Evolutionary conservation across 108 stramenopile genomes (phyloP), one percentile per base, ranked within the genome.

Genomic region (Aurantiochytrium sp.): DNA sequence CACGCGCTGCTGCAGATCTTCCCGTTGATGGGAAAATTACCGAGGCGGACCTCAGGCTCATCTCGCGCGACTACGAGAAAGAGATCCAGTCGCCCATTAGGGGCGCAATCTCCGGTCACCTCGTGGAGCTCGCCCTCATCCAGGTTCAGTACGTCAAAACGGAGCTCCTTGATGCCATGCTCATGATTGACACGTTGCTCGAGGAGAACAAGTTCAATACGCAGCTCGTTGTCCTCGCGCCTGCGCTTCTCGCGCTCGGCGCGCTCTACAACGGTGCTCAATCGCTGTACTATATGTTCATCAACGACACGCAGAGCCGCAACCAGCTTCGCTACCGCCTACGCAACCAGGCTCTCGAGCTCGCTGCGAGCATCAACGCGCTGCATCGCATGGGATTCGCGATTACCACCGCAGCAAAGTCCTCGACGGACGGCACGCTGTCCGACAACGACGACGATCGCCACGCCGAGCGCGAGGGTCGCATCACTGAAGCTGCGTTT

Each of bases 141-240:
- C 73, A 81, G 45, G 73, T 48, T 24, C 73, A 81, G 45, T 81
- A 81, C 45, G 45, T 81, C 36, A 81, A 81, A 48, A 48, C 45
- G 10, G 42, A 81, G 45, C 27, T 48, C 0, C 73, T 81, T 24
- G 73, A 81, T 24, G 73, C 73, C 45, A 81, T 81, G 73, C 45
- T 48, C 73, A 48, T 48, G 39, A 81, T 81, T 2, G 73, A 81
- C 45, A 81, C 39, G 0, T 24, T 81, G 12, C 45, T 81, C 1
- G 73, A 81, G 39, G 73, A 81, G 0, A 81, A 81, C 3, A 81
- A 81, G 73, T 81, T 81, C 73, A 81, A 81, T 42, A 48, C 73
- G 6, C 73, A 81, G 27, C 73, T 81, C 27, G 42, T 81, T 15
- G 73, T 81, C 24, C 4, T 81, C 17, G 73, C 73, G n/a, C 73